Evolutionary conservation across 2,329 filamentous ascomycete species (phyloP), one percentile per base, ranked within the genome.

Genomic region (Pyrenochaeta sp.): DNA sequence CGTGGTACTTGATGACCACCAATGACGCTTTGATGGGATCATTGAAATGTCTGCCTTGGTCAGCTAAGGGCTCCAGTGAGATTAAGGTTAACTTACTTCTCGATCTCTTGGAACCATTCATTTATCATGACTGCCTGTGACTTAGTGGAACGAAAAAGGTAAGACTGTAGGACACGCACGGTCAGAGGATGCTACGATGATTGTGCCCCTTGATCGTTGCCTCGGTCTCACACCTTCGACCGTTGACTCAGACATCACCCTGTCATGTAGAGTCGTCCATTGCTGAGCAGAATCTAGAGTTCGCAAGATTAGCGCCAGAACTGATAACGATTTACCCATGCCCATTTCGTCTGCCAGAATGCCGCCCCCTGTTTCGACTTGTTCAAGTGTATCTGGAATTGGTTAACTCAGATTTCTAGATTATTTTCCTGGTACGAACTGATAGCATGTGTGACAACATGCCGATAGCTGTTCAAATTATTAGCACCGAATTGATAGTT

Each of bases 281-380:
- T 61, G 18, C 10, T 62, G 64, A 1, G 76, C 80, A 2, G 67
- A 45, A 0, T 74, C 66, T 0, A 79, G 59, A 0, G 80, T 82
- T 14, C 74, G 73, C 3, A 80, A 64, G 17, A 85, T 76, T 0
- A 85, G 66, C 0, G 82, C 79, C 9, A 86, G 75, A 0, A 82
- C 79, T 2, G 82, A 81, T 6, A 85, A 72, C 0, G 84, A 81
- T 60, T 87, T 87, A 0, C 85, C 85, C 74, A 86, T 78, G 0
- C 85, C 85, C 84, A 86, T 87, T 52, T 86, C 84, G 61, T 87
- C 84, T 0, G 84, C 84, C 1, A 87, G 61, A n/a, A 40, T 36
- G 7, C 33, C 18, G 29, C n/a, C 41, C 58, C 62, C 71, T 2
- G 56, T 71, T 41, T 76, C 72, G 9, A 35, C 39, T 1, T 59